phyloP scores from a whole-genome alignment of 495 filamentous ascomycete species.

The Annulohypoxylon maeteangense region DNA sequence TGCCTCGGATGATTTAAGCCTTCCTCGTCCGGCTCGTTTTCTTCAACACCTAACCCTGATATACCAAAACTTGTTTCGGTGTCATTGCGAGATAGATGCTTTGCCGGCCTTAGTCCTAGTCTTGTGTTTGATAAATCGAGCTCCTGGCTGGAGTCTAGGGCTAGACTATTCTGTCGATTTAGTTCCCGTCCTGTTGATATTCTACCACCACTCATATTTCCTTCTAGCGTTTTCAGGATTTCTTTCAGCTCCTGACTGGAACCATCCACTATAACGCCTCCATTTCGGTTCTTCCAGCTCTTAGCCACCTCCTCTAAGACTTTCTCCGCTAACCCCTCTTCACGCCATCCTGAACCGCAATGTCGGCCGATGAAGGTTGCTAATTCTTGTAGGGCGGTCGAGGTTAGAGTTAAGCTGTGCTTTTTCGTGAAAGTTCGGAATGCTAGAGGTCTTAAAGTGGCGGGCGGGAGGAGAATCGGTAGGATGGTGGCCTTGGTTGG shows the following conservation, averaged over 20 bases:
- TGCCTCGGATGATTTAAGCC: slow-evolving; percentile 69
- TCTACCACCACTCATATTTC: slow-evolving; percentile 83
- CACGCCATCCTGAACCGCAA: slow-evolving; percentile 95
- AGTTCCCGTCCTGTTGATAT: slow-evolving; percentile 61
- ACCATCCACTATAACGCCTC: slow-evolving; percentile 89
- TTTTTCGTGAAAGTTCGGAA: slow-evolving; percentile 98
- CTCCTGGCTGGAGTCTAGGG: slow-evolving; percentile 52
- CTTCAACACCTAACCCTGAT: slow-evolving; percentile 68
- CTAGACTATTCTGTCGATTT: slow-evolving; percentile 70
- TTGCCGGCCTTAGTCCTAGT: slow-evolving; percentile 55
- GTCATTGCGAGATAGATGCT: slow-evolving; percentile 60
- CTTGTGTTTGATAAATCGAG: slow-evolving; percentile 54
- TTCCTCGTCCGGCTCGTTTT: slow-evolving; percentile 69
- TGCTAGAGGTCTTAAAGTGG: slow-evolving; percentile 87
- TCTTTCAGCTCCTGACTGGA: slow-evolving; percentile 77
- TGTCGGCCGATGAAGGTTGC: slow-evolving; percentile 90
- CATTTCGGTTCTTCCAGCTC: slow-evolving; percentile 85
- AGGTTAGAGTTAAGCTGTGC: slow-evolving; percentile 92
- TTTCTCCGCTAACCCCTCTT: slow-evolving; percentile 91
- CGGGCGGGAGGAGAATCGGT: slow-evolving; percentile 86
- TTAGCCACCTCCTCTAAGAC: slow-evolving; percentile 91
- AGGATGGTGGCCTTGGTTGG: slow-evolving; percentile 78
- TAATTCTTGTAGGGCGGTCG: slow-evolving; percentile 82
- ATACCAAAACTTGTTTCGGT: slow-evolving; percentile 72
- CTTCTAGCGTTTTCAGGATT: slow-evolving; percentile 83